Percentiles rank a stretch among this genome's conserved stretches.
phyloP scores from a whole-genome alignment of 371 early-diverging fungal species.

The Mortierella sp. region DNA sequence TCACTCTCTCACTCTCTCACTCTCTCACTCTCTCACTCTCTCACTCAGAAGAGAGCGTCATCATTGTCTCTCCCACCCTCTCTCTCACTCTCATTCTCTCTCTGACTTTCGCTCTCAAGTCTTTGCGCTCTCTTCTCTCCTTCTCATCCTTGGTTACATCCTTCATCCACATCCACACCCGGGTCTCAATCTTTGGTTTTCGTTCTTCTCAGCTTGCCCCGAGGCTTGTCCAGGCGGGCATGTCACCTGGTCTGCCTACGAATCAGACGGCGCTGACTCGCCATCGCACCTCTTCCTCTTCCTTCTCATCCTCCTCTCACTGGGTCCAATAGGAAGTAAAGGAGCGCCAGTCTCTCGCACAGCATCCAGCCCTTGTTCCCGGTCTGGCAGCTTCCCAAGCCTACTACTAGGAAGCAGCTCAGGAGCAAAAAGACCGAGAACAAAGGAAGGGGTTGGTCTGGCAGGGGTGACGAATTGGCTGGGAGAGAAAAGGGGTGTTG shows the following conservation, averaged over 20 bases:
- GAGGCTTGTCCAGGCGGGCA: too few species aligned
- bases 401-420: slow-evolving; percentile 18
- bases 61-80: too few species aligned
- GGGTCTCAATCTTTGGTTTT: too few species aligned
- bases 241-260: too few species aligned
- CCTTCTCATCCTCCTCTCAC: slow-evolving; percentile 15
- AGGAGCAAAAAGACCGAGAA: not conserved
- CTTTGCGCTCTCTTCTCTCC: too few species aligned
- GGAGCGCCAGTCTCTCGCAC: slow-evolving; percentile 3
- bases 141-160: too few species aligned
- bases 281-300: not conserved
- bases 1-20: too few species aligned
- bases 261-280: too few species aligned
- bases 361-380: not conserved
- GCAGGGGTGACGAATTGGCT: slow-evolving; percentile 12
- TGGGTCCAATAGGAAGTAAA: slow-evolving; percentile 15
- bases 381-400: slow-evolving; percentile 9
- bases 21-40: too few species aligned
- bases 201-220: too few species aligned
- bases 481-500: slow-evolving; percentile 37
- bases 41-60: too few species aligned
- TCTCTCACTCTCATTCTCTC: not conserved
- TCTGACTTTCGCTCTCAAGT: not conserved
- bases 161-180: too few species aligned
- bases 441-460: slow-evolving; percentile 22